Conservation (phyloP, 2,329 filamentous ascomycete species). For the Colletotrichum shisoi region DNA sequence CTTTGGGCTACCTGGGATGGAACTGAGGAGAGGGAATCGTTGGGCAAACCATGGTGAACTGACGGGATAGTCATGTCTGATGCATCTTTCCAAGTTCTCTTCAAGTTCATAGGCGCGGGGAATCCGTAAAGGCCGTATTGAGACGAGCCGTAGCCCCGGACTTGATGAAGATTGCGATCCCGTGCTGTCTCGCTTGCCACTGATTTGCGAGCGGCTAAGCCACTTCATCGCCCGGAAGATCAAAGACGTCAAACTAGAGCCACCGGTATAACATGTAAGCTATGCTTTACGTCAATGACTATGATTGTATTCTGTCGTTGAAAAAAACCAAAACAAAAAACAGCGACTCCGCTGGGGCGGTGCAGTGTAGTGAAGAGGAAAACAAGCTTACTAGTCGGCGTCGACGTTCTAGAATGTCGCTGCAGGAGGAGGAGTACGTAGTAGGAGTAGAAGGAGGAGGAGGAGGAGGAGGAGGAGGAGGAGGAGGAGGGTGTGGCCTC, state of each 20-base stretch:
- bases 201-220: neutral
- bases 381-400: neutral
- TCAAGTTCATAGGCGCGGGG: too few species aligned
- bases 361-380: neutral
- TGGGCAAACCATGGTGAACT: too few species aligned
- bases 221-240: conserved; percentile 2
- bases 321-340: neutral
- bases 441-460: too few species aligned
- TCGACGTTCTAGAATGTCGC: conserved; percentile 18
- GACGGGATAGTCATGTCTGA: too few species aligned
- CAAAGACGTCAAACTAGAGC: neutral
- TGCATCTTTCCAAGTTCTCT: too few species aligned
- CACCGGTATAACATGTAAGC: too few species aligned
- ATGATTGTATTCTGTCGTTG: neutral
- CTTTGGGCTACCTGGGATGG: too few species aligned
- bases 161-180: neutral
- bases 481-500: neutral
- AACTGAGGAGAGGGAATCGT: too few species aligned
- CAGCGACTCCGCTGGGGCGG: conserved; percentile 16
- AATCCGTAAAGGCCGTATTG: too few species aligned
- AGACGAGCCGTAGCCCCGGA: neutral
- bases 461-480: neutral
- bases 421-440: neutral
- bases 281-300: neutral
- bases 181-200: neutral